phyloP scores from a whole-genome alignment of 192 early-diverging fungal genomes.

The Podila verticillata region DNA sequence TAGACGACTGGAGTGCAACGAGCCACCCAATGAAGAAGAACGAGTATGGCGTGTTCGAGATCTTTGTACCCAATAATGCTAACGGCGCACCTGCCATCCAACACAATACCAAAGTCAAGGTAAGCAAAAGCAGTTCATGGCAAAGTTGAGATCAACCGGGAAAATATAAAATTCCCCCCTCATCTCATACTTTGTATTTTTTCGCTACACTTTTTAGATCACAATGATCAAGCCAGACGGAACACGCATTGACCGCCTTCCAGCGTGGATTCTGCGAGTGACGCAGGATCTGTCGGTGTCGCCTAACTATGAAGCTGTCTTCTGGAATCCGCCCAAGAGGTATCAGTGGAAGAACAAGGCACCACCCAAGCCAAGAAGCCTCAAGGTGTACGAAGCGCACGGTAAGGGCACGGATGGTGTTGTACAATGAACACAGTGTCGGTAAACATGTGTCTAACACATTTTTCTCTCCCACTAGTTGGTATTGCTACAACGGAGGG shows the following conservation, averaged over 20 bases:
- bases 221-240: constrained; percentile 77
- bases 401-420: constrained; percentile 50
- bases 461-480: constrained; percentile 55
- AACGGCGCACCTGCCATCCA: constrained; percentile 76
- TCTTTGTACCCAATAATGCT: constrained; percentile 69
- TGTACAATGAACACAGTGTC: background rate
- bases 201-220: constrained; percentile 57
- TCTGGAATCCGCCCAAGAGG: constrained; percentile 88
- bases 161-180: no score
- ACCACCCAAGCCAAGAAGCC: constrained; percentile 70
- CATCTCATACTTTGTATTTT: no score
- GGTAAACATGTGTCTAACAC: no score
- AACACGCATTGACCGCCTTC: constrained; percentile 87
- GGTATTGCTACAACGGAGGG: constrained; percentile 90
- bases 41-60: constrained; percentile 86
- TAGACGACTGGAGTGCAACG: constrained; percentile 86
- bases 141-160: background rate
- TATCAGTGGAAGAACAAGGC: constrained; percentile 84
- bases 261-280: constrained; percentile 88
- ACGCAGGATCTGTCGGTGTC: constrained; percentile 85
- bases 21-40: constrained; percentile 83
- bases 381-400: constrained; percentile 93
- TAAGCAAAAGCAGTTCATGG: constrained; percentile 10
- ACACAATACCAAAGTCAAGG: constrained; percentile 91
- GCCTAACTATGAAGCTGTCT: constrained; percentile 90